Base-by-base conservation (phyloP, 306 rosid genomes). In the Astragalus membranaceus region DNA sequence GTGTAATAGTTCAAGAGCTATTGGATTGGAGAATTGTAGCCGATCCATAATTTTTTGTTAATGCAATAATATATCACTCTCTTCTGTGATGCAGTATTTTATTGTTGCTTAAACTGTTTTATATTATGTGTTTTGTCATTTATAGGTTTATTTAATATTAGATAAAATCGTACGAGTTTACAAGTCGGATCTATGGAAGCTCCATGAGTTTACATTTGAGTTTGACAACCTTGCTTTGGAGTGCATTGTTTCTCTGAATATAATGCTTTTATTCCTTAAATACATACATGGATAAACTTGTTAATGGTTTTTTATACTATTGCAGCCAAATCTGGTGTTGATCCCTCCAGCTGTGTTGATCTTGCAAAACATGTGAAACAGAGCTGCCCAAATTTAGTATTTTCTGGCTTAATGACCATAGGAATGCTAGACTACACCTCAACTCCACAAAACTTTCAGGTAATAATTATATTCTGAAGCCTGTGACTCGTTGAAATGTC, bases 371-470 rank as follows among this genome's bases (percentile, higher is more conserved):
- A 94, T 84, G 95, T 94, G 47, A 90, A 82, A 59, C 53, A 51
- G 17, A 73, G 77, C 80, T 91, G 99, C 86, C 92, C 97, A 77
- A 88, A 94, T 74, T 90, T 94, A 23, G 82, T 72, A 56, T 88
- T 94, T 76, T 87, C 85, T 69, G 99, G 99, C 71, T 80, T 94
- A 68, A 94, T 94, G 99, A 94, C 97, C 8, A 91, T 90, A 74
- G 99, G 99, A 56, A 94, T 88, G 97, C 80, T 72, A 11, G 95
- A 94, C 82, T 94, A 88, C 64, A 79, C 87, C 61, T 94, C 98
- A 46, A 94, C 97, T 10, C 99, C 92, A 5, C 91, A 87, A 83
- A 94, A 94, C 80, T 88, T 94, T 78, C 78, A 86, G 97, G 99
- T 94, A 58, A 81, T 77, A 9, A 42, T 29, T 58, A 20, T 68